phyloP scores from a whole-genome alignment of 441 rosid species.

The Euphorbia schlechtendalii region DNA sequence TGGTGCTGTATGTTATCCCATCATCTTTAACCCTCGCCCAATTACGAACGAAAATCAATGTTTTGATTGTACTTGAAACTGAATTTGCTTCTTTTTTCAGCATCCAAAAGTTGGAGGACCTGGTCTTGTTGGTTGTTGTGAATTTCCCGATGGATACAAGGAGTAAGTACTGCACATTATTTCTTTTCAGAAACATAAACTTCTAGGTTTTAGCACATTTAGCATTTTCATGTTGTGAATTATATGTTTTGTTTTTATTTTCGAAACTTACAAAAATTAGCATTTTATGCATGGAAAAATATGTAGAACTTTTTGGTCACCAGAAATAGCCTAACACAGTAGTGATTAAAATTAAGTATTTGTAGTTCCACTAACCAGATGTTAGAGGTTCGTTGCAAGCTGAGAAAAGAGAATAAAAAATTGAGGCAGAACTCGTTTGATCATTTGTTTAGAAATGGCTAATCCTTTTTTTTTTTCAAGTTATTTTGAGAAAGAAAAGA shows the following conservation, averaged over 20 bases:
- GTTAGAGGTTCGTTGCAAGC: background rate
- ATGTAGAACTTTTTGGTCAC: background rate
- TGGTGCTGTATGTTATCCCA: background rate
- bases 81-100: constrained; percentile 32
- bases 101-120: constrained; percentile 89
- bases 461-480: background rate
- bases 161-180: constrained; percentile 50
- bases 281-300: background rate
- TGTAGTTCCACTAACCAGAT: background rate
- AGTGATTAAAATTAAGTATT: background rate
- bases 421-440: background rate
- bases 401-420: background rate
- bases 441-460: background rate
- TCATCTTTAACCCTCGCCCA: too few relatives aligned
- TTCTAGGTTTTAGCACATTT: background rate
- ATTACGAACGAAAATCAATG: background rate
- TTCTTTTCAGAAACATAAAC: background rate
- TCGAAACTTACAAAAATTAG: background rate
- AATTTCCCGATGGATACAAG: constrained; percentile 63
- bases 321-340: background rate
- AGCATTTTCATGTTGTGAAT: background rate
- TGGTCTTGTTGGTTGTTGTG: constrained; percentile 68
- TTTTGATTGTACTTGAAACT: constrained; percentile 5
- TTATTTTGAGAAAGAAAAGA: too few relatives aligned
- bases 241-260: background rate